Evolutionary conservation across 192 early-diverging fungal species (phyloP).

Genomic region (Helicostylum pulchrum): DNA sequence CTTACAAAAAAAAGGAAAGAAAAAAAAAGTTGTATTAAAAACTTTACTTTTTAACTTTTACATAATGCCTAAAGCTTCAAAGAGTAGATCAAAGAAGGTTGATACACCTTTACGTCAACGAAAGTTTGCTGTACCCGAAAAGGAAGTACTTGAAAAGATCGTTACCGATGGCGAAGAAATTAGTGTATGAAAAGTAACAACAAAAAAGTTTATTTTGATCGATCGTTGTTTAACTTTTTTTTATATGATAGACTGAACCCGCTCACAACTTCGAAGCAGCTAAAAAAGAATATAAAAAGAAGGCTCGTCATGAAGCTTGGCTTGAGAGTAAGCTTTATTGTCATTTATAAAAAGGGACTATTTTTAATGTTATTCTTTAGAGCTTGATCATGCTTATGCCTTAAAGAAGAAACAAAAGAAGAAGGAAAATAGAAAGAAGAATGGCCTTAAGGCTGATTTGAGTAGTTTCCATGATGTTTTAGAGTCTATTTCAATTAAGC

Average conservation of each 20-base stretch:
- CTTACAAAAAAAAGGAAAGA: too few relatives aligned
- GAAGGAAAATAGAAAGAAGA: constrained; percentile 42
- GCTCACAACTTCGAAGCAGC: not conserved
- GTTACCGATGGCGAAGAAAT: constrained; percentile 8
- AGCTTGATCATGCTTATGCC: constrained; percentile 51
- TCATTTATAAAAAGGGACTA: not conserved
- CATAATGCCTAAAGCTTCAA: constrained; percentile 17
- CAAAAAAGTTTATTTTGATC: not conserved
- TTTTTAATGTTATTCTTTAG: constrained; percentile 17
- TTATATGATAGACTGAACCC: not conserved
- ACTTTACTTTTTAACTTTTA: not conserved
- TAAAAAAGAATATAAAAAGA: constrained; percentile 41
- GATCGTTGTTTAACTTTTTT: not conserved
- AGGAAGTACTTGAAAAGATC: constrained; percentile 25
- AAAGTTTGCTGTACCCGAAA: constrained; percentile 26
- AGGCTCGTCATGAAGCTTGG: constrained; percentile 57
- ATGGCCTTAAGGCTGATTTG: constrained; percentile 52
- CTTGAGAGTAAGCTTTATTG: constrained; percentile 47
- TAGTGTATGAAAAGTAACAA: not conserved
- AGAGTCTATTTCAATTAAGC: constrained; percentile 24
- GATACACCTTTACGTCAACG: constrained; percentile 13
- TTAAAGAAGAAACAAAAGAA: constrained; percentile 48
- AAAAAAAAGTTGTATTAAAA: too few relatives aligned
- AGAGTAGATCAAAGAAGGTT: not conserved
- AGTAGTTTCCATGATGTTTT: constrained; percentile 42